Evolutionary conservation across 139 green algal species (phyloP), one percentile per base, ranked within the genome.

Genomic region (Pseudopediastrum boryanum): DNA sequence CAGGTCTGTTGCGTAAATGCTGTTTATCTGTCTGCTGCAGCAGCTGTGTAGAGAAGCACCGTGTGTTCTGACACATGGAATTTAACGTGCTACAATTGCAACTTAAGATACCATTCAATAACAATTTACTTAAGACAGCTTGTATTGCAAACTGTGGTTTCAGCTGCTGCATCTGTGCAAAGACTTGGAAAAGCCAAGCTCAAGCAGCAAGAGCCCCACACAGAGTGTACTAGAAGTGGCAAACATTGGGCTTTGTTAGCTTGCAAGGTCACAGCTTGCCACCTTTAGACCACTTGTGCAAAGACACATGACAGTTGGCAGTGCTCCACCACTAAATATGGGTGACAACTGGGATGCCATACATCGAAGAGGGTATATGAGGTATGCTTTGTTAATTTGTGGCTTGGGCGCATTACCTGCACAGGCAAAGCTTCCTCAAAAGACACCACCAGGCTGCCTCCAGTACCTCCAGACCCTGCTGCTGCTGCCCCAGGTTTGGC

Each of bases 401-500:
- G n/a, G n/a, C n/a, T n/a, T n/a, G n/a, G n/a, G n/a, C 23, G 13
- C 77, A 54, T 82, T 81, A 78, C 85, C 41, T 90, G 75, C 71
- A 94, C 76, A 8, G 89, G 87, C 50, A 94, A 82, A 1, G 85
- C 33, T 62, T 92, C 89, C 29, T 89, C 73, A 74, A 83, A 87
- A 3, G 62, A 61, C 33, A 29, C n/a, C 23, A 52, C 31, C 61
- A 72, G 70, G n/a, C 69, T 68, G 13, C 7, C 12, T 1, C 50
- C 29, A 5, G 38, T 29, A 25, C 21, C 48, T 43, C 33, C 59
- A 5, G 25, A 31, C 0, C 27, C 59, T 44, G 1, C 63, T 3
- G 31, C 41, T 3, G 31, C 61, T n/a, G 61, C 74, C 16, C 44
- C 74, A 21, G 74, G 61, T 19, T 79, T 75, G 13, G 59, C 79